A percentile compares a stretch with the other conserved stretches of the same genome.
These are phyloP conservation scores for Tetradesmus lagerheimii DNA, from an alignment of 139 green algal species.

Conservation along the genomic window DNA sequence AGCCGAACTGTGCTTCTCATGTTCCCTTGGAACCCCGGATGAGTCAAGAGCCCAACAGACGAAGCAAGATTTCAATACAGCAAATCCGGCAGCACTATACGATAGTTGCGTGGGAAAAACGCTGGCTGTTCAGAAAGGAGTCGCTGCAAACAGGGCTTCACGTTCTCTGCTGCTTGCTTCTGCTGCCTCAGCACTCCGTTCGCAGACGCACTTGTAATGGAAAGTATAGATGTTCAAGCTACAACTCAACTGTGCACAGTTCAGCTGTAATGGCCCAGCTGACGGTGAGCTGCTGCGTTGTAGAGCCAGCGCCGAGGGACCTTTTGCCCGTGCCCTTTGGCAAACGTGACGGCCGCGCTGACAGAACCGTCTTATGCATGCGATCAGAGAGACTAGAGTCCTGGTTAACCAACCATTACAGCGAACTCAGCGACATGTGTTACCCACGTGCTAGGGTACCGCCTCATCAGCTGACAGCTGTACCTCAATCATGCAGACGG, in stretches of 20 bases:
- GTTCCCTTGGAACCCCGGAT: too few species aligned
- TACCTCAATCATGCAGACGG: not conserved
- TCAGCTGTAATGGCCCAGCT: not conserved
- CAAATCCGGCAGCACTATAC: too few species aligned
- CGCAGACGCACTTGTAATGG: not conserved
- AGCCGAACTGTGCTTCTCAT: conserved; percentile 22
- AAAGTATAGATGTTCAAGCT: not conserved
- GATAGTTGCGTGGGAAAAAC: too few species aligned
- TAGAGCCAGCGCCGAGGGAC: not conserved
- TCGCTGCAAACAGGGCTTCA: not conserved
- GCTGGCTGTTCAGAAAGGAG: not conserved
- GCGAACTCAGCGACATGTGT: not conserved
- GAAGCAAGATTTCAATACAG: too few species aligned
- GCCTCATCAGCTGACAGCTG: not conserved
- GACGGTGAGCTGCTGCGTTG: not conserved
- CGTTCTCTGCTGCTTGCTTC: not conserved
- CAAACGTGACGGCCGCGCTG: not conserved
- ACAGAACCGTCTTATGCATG: not conserved
- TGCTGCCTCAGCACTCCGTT: not conserved
- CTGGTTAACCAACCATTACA: not conserved
- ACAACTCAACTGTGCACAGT: not conserved
- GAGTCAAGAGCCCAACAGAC: too few species aligned
- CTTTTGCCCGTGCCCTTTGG: not conserved
- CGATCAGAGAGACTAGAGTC: not conserved
- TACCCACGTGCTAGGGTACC: not conserved